Evolutionary conservation across 331 rosid species (phyloP).

Genomic region (Quercus phellos): DNA sequence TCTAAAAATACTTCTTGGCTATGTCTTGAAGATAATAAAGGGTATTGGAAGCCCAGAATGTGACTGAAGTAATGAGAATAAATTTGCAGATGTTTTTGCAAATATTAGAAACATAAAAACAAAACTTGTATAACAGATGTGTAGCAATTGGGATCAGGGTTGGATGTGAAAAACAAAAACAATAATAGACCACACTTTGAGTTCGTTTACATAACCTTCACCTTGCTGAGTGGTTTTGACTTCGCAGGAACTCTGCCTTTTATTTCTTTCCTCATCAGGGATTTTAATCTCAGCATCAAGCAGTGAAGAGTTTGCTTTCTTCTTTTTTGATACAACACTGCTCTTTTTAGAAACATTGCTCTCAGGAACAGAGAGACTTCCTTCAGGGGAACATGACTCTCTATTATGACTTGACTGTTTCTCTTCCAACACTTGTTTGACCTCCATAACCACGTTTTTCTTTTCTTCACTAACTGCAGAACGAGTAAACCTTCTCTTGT

Average conservation of each 20-base stretch:
- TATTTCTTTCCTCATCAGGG: background rate
- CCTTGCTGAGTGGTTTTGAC: conserved; percentile 8
- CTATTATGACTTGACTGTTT: background rate
- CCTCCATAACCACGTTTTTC: background rate
- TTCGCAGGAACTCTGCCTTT: background rate
- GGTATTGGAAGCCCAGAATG: background rate
- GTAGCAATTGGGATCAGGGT: background rate
- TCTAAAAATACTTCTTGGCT: background rate
- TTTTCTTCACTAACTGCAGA: conserved; percentile 7
- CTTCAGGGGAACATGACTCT: background rate
- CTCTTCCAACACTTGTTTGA: background rate
- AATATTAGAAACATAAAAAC: background rate
- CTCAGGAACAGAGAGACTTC: background rate
- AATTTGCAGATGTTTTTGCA: background rate
- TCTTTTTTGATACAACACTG: background rate
- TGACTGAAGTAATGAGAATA: background rate
- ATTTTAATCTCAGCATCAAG: background rate
- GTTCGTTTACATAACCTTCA: conserved; percentile 15
- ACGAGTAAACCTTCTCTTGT: conserved; percentile 1
- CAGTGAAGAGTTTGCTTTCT: conserved; percentile 8
- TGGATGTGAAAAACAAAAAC: background rate
- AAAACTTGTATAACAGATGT: background rate
- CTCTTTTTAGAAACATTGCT: conserved; percentile 2
- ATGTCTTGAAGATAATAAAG: background rate
- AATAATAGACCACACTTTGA: background rate